Conservation (phyloP, 2,329 filamentous ascomycete genomes). For the Alternaria tenuissima region DNA sequence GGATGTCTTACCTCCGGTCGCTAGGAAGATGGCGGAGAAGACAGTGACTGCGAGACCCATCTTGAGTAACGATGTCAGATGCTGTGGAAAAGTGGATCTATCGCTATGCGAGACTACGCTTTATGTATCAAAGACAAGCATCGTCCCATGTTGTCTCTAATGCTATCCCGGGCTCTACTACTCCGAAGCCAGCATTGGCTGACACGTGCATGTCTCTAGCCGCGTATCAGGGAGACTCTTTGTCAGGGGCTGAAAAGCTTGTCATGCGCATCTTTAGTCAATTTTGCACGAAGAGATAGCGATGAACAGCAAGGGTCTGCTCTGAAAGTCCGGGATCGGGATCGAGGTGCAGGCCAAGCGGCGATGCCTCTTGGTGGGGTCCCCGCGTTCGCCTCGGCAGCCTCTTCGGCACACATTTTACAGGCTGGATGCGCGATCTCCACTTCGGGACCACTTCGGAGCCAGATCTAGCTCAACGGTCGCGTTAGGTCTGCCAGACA, state of each 20-base stretch:
- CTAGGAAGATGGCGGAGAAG: slow-evolving; percentile 29
- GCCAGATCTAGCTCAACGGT: neutral
- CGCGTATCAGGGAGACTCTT: neutral
- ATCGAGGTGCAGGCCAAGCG: neutral
- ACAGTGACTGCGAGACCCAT: slow-evolving; percentile 30
- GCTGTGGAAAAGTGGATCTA: slow-evolving; percentile 2
- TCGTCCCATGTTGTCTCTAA: neutral
- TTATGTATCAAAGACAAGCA: too few relatives aligned
- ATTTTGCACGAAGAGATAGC: too few relatives aligned
- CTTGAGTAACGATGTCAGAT: slow-evolving; percentile 9
- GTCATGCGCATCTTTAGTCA: too few relatives aligned
- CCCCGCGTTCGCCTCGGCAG: neutral
- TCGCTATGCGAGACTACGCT: neutral
- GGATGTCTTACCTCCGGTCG: slow-evolving; percentile 20
- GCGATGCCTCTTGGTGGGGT: neutral
- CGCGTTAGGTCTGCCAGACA: neutral
- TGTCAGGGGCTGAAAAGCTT: too few relatives aligned
- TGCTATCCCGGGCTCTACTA: neutral
- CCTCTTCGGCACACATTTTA: neutral
- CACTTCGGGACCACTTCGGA: slow-evolving; percentile 1
- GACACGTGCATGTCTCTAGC: neutral
- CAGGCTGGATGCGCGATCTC: neutral
- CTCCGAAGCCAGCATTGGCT: neutral
- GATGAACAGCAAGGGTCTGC: neutral
- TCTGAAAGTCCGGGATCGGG: neutral